Percentiles rank a stretch among this genome's conserved stretches.
Conservation (phyloP, 495 filamentous ascomycete genomes). For the Xylaria nigripes region DNA sequence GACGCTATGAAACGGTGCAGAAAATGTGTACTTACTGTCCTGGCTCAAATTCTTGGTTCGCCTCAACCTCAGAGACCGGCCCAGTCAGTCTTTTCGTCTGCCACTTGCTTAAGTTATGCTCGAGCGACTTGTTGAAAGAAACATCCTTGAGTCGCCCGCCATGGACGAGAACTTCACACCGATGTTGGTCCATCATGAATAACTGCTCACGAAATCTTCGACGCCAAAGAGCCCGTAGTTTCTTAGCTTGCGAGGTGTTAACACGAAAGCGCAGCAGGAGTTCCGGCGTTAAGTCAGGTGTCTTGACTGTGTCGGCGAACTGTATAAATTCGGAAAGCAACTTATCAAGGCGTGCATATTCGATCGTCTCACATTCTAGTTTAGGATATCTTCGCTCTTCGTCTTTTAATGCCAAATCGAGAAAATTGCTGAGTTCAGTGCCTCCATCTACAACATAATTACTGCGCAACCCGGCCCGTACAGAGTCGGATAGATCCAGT, state of each 20-base stretch:
- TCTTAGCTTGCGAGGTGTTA: slow-evolving; percentile 20
- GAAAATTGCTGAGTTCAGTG: slow-evolving; percentile 24
- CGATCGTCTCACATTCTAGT: slow-evolving; percentile 27
- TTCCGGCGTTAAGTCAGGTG: neutral
- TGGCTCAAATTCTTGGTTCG: slow-evolving; percentile 23
- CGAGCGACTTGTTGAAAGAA: slow-evolving; percentile 18
- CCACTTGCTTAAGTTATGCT: slow-evolving; percentile 21
- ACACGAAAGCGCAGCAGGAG: slow-evolving; percentile 14
- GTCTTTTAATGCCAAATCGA: slow-evolving; percentile 27
- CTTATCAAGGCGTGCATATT: slow-evolving; percentile 36
- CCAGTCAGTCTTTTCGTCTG: slow-evolving; percentile 10
- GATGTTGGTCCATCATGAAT: slow-evolving; percentile 34
- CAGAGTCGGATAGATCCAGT: slow-evolving; percentile 27
- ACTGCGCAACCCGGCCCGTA: slow-evolving; percentile 22
- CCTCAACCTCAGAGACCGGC: slow-evolving; percentile 24
- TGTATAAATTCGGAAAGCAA: slow-evolving; percentile 29
- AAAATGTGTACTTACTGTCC: slow-evolving; percentile 25
- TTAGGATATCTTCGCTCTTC: slow-evolving; percentile 19
- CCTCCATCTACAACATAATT: slow-evolving; percentile 11
- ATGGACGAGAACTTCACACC: slow-evolving; percentile 22
- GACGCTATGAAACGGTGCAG: neutral
- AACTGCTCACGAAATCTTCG: slow-evolving; percentile 30
- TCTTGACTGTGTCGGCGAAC: slow-evolving; percentile 11
- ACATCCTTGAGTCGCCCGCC: slow-evolving; percentile 29
- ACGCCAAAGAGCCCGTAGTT: slow-evolving; percentile 32